phyloP scores from a whole-genome alignment of 2,329 filamentous ascomycete species.

The Aspergillus quadrilineatus region DNA sequence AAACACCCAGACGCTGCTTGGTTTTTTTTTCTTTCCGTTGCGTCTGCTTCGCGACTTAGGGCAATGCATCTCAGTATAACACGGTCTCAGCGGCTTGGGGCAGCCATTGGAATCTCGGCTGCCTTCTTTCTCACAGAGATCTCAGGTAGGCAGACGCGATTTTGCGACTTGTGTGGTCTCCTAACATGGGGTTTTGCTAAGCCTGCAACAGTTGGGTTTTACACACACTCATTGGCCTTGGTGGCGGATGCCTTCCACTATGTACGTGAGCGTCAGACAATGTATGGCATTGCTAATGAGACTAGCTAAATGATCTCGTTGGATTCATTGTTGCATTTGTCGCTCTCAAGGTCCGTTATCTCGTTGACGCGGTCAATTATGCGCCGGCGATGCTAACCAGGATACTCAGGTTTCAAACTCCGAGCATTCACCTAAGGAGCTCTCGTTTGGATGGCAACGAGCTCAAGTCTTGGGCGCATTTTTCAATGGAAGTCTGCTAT shows the following conservation, averaged over 20 bases:
- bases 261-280: constrained; percentile 43
- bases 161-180: not conserved
- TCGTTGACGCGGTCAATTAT: not conserved
- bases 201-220: constrained; percentile 59
- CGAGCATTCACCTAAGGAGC: constrained; percentile 56
- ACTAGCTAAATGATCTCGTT: constrained; percentile 67
- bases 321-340: constrained; percentile 66
- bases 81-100: constrained; percentile 30
- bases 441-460: constrained; percentile 75
- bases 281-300: constrained; percentile 11
- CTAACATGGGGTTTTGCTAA: not conserved
- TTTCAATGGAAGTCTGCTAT: constrained; percentile 74
- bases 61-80: constrained; percentile 28
- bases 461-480: constrained; percentile 73
- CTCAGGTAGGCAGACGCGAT: not conserved
- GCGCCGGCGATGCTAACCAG: not conserved
- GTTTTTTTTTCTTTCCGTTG: not conserved
- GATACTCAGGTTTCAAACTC: constrained; percentile 54
- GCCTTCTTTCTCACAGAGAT: constrained; percentile 32
- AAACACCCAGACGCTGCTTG: not conserved
- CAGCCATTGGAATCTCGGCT: constrained; percentile 32
- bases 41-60: not conserved
- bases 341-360: constrained; percentile 57
- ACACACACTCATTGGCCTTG: constrained; percentile 68
- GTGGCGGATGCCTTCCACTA: constrained; percentile 79